Evolutionary conservation across 2,329 filamentous ascomycete genomes (phyloP).

Genomic region (Scedosporium aurantiacum): DNA sequence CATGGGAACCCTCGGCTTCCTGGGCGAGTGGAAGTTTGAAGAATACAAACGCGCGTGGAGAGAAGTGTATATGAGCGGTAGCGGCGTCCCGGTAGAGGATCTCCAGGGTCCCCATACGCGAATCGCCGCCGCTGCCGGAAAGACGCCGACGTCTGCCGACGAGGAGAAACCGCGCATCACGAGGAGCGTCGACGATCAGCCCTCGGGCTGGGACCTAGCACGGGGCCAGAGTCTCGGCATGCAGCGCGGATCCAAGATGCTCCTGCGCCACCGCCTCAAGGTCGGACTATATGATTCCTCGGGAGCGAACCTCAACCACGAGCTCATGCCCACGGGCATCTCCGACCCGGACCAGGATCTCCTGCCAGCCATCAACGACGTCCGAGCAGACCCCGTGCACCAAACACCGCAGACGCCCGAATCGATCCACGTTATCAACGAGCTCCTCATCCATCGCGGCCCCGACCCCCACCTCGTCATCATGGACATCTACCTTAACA

Average conservation of each 20-base stretch:
- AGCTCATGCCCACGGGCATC: constrained; percentile 31
- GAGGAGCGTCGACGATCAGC: neutral
- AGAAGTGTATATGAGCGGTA: constrained; percentile 77
- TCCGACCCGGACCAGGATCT: constrained; percentile 21
- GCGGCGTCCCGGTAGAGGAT: constrained; percentile 37
- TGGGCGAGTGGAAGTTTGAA: constrained; percentile 91
- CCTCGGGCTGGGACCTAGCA: constrained; percentile 53
- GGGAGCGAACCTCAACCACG: constrained; percentile 47
- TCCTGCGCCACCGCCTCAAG: constrained; percentile 77
- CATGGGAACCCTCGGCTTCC: constrained; percentile 90
- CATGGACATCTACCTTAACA: constrained; percentile 83
- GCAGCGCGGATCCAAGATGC: constrained; percentile 63
- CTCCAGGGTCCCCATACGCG: constrained; percentile 28
- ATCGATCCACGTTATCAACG: constrained; percentile 70
- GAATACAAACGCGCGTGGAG: constrained; percentile 89
- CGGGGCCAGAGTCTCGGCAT: constrained; percentile 73
- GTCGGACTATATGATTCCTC: constrained; percentile 70
- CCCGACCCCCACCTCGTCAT: constrained; percentile 82
- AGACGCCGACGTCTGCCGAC: constrained; percentile 11
- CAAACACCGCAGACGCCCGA: constrained; percentile 15
- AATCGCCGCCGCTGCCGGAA: constrained; percentile 16
- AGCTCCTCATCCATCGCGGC: constrained; percentile 86
- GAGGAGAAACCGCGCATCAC: neutral
- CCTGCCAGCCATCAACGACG: constrained; percentile 14
- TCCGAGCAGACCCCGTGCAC: constrained; percentile 7